phyloP scores from a whole-genome alignment of 1,139 yeast genomes.

The Suhomyces ambrosiae region DNA sequence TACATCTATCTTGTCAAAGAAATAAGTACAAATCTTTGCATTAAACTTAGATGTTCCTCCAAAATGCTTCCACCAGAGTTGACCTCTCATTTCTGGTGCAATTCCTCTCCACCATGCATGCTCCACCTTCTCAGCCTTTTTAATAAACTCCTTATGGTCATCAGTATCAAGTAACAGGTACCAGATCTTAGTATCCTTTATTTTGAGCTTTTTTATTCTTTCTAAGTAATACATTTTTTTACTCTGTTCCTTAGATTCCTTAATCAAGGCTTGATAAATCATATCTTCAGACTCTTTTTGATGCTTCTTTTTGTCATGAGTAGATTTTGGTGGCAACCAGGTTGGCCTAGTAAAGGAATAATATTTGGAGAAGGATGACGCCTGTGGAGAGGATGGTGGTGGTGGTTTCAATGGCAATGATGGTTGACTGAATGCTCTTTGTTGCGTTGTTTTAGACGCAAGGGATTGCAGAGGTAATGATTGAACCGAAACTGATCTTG shows the following conservation, averaged over 20 bases:
- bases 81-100: constrained; percentile 48
- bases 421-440: constrained; percentile 6
- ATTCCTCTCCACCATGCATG: constrained; percentile 73
- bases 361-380: constrained; percentile 23
- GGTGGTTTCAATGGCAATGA: constrained; percentile 6
- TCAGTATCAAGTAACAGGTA: constrained; percentile 29
- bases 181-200: constrained; percentile 50
- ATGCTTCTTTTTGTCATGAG: constrained; percentile 56
- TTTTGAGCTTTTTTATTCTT: constrained; percentile 28
- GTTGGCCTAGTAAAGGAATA: constrained; percentile 60
- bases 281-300: constrained; percentile 55
- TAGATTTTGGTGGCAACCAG: constrained; percentile 67
- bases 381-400: constrained; percentile 5
- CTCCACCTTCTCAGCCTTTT: constrained; percentile 32
- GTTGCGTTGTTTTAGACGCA: constrained; percentile 1
- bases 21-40: constrained; percentile 21
- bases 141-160: constrained; percentile 24
- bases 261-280: constrained; percentile 47
- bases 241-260: constrained; percentile 39
- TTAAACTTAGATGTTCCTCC: constrained; percentile 33
- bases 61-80: constrained; percentile 49
- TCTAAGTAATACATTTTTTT: constrained; percentile 30
- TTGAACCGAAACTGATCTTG: constrained; percentile 14
- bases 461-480: constrained; percentile 6
- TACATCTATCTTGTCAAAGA: constrained; percentile 20